phyloP scores from a whole-genome alignment of 108 stramenopile genomes.

The Discostella pseudostelligera region DNA sequence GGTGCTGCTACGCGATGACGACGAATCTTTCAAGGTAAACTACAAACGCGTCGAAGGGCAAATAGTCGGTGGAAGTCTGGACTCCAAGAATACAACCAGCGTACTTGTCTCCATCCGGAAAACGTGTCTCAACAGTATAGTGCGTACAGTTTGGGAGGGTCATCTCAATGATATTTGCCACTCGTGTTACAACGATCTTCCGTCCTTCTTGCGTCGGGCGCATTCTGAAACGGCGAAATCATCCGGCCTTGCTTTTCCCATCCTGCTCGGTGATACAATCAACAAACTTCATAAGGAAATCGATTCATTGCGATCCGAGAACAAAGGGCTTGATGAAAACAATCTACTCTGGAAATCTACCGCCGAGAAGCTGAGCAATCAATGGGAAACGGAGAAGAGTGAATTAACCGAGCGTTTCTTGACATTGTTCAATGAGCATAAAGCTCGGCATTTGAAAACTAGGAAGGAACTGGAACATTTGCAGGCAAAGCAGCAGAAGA shows the following conservation, averaged over 20 bases:
- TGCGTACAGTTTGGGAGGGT: constrained; percentile 44
- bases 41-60: constrained; percentile 31
- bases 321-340: constrained; percentile 30
- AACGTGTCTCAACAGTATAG: constrained; percentile 30
- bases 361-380: constrained; percentile 25
- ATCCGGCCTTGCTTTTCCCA: constrained; percentile 26
- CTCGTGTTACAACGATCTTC: constrained; percentile 16
- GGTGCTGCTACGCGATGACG: constrained; percentile 12
- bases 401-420: constrained; percentile 43
- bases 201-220: constrained; percentile 14
- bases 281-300: constrained; percentile 48
- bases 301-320: constrained; percentile 32
- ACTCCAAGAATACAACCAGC: constrained; percentile 26
- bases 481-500: constrained; percentile 8
- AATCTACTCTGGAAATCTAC: constrained; percentile 34
- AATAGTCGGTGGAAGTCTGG: constrained; percentile 23
- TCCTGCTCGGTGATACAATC: constrained; percentile 35
- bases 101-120: constrained; percentile 39
- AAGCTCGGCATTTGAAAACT: constrained; percentile 40
- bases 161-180: constrained; percentile 20
- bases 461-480: constrained; percentile 28
- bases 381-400: constrained; percentile 43
- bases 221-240: constrained; percentile 1
- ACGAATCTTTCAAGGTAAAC: constrained; percentile 25
- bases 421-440: constrained; percentile 44